phyloP scores from a whole-genome alignment of 2,329 filamentous ascomycete species.

The Hymenoscyphus fraxineus region DNA sequence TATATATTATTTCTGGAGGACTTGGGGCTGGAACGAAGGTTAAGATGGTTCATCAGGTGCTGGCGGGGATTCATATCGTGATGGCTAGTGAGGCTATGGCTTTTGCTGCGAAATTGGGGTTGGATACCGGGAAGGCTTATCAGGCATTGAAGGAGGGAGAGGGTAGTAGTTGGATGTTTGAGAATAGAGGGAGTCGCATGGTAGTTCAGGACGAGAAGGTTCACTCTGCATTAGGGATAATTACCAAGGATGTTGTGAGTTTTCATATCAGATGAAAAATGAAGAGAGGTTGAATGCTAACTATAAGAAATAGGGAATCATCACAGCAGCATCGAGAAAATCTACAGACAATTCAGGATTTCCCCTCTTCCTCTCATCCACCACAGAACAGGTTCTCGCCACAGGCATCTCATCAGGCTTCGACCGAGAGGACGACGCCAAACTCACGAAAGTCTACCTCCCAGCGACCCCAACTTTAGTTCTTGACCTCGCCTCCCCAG shows the following conservation, averaged over 20 bases:
- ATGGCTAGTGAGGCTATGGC: constrained; percentile 58
- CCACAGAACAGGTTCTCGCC: constrained; percentile 34
- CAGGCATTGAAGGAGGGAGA: constrained; percentile 35
- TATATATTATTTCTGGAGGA: constrained; percentile 59
- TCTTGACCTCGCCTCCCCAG: constrained; percentile 20
- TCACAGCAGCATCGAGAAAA: constrained; percentile 7
- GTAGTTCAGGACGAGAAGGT: constrained; percentile 46
- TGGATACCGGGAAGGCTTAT: constrained; percentile 43
- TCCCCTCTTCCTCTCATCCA: constrained; percentile 37
- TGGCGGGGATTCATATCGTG: constrained; percentile 61
- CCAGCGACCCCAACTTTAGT: constrained; percentile 22
- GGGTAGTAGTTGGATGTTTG: constrained; percentile 50
- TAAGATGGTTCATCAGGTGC: constrained; percentile 62
- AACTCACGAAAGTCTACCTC: constrained; percentile 24
- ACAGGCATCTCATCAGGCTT: constrained; percentile 21
- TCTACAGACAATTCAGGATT: constrained; percentile 28
- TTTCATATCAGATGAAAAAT: not conserved
- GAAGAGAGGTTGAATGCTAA: not conserved
- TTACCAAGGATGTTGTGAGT: constrained; percentile 38
- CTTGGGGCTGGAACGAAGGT: constrained; percentile 58
- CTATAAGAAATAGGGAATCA: constrained; percentile 7
- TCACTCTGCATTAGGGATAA: constrained; percentile 37
- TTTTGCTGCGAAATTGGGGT: constrained; percentile 52
- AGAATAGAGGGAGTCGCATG: constrained; percentile 51
- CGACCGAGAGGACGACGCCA: constrained; percentile 27